Evolutionary conservation across 129 eudicot genomes (phyloP).

Genomic region (Saposhnikovia divaricata): DNA sequence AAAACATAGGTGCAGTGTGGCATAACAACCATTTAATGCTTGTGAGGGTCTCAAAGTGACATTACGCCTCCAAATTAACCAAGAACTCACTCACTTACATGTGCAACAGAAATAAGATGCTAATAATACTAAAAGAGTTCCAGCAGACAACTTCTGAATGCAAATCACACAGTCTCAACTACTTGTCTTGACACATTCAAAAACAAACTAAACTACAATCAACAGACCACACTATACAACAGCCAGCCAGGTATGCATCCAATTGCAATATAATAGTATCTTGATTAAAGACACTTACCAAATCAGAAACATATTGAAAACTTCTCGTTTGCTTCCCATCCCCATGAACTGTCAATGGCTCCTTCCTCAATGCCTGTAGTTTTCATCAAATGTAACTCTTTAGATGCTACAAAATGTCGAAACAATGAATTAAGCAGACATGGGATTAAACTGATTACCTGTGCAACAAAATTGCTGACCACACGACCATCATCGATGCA

Average conservation of each 20-base stretch:
- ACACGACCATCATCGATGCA: slow-evolving; percentile 98
- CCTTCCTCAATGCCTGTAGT: slow-evolving; percentile 77
- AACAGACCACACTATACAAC: background rate
- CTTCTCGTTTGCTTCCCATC: slow-evolving; percentile 97
- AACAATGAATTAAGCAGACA: background rate
- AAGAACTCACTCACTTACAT: too few species aligned
- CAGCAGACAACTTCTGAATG: background rate
- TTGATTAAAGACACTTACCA: slow-evolving; percentile 39
- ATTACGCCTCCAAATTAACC: background rate
- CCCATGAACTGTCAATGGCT: slow-evolving; percentile 87
- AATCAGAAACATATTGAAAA: slow-evolving; percentile 85
- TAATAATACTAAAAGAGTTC: too few species aligned
- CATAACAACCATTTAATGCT: too few species aligned
- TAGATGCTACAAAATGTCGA: background rate
- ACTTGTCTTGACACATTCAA: background rate
- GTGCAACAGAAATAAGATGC: too few species aligned
- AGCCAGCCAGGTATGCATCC: background rate
- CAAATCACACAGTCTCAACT: background rate
- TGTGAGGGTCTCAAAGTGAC: too few species aligned
- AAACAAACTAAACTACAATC: background rate
- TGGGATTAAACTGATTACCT: slow-evolving; percentile 26
- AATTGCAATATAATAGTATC: background rate
- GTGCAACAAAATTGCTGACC: slow-evolving; percentile 96
- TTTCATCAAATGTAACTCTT: background rate
- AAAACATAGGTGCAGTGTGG: too few species aligned